A percentile compares a stretch with the other conserved stretches of the same genome.
Conservation (phyloP, 768 basidiomycete genomes). For the Jaapia argillacea region DNA sequence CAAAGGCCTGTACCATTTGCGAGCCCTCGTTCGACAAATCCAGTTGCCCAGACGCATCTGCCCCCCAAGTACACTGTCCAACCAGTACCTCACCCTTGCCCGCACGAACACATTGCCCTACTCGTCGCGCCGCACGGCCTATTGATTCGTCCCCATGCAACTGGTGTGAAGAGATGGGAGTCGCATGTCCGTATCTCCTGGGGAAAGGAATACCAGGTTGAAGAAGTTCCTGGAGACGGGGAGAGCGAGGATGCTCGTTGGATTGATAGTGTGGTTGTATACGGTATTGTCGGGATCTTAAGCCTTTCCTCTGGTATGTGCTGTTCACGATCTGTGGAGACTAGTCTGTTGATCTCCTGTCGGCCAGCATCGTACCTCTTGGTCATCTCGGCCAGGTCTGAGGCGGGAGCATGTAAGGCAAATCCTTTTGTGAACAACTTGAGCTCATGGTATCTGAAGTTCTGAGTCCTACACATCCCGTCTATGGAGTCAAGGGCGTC, state of each 20-base stretch:
- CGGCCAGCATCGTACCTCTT: slow-evolving; percentile 62
- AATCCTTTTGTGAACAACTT: background rate
- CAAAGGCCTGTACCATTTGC: slow-evolving; percentile 4
- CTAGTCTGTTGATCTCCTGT: slow-evolving; percentile 3
- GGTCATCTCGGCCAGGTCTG: slow-evolving; percentile 52
- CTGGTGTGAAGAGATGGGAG: slow-evolving; percentile 18
- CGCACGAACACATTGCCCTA: slow-evolving; percentile 59
- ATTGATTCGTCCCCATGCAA: slow-evolving; percentile 49
- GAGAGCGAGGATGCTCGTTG: slow-evolving; percentile 36
- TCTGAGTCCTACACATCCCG: slow-evolving; percentile 46
- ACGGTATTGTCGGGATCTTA: slow-evolving; percentile 70
- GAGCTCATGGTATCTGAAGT: slow-evolving; percentile 29
- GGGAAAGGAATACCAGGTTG: slow-evolving; percentile 46
- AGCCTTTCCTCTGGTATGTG: slow-evolving; percentile 60
- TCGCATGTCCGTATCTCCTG: slow-evolving; percentile 46
- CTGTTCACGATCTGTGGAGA: slow-evolving; percentile 2
- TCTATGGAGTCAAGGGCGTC: slow-evolving; percentile 63
- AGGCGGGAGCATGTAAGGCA: slow-evolving; percentile 57
- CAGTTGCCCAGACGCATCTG: slow-evolving; percentile 21
- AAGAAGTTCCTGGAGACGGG: slow-evolving; percentile 32
- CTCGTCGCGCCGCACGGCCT: slow-evolving; percentile 51
- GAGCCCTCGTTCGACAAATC: slow-evolving; percentile 2
- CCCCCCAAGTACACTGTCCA: slow-evolving; percentile 58
- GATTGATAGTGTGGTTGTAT: slow-evolving; percentile 47
- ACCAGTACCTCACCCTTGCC: slow-evolving; percentile 65